Percentiles rank a stretch among this genome's conserved stretches.
These are phyloP conservation scores for Metschnikowia cubensis DNA, from an alignment of 805 yeast species.

Conservation along the genomic window DNA sequence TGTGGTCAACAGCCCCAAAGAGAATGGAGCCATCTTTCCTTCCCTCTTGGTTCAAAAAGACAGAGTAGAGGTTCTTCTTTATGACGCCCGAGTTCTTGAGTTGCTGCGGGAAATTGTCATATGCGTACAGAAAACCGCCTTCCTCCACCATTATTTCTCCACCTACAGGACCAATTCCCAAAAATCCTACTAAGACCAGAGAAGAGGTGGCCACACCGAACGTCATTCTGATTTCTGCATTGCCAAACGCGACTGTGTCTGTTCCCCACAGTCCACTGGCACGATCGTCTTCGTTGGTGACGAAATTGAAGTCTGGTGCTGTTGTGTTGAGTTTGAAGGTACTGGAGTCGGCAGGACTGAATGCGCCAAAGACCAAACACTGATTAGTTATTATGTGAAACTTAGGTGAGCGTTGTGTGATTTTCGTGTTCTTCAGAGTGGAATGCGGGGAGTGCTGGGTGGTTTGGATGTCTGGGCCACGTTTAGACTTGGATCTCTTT, in stretches of 20 bases:
- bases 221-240: constrained; percentile 22
- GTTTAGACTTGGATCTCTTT: too few species aligned
- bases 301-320: constrained; percentile 36
- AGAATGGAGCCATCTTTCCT: constrained; percentile 22
- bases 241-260: constrained; percentile 59
- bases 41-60: constrained; percentile 48
- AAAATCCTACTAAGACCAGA: constrained; percentile 62
- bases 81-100: constrained; percentile 58
- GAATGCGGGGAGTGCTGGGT: too few species aligned
- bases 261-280: constrained; percentile 54
- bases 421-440: too few species aligned
- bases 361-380: constrained; percentile 49
- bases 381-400: too few species aligned
- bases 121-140: constrained; percentile 21
- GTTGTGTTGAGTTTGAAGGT: constrained; percentile 40
- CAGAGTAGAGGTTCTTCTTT: constrained; percentile 53
- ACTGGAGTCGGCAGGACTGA: constrained; percentile 36
- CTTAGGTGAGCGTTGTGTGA: too few species aligned
- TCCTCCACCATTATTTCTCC: constrained; percentile 59
- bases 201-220: constrained; percentile 64
- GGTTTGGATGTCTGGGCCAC: too few species aligned
- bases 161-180: constrained; percentile 62
- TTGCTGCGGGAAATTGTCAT: constrained; percentile 64
- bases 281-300: constrained; percentile 45
- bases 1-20: constrained; percentile 30